Evolutionary conservation across 225 moss, liverwort and hornwort genomes (phyloP), one percentile per base, ranked within the genome.

Genomic region (Thuidium tamariscinum): DNA sequence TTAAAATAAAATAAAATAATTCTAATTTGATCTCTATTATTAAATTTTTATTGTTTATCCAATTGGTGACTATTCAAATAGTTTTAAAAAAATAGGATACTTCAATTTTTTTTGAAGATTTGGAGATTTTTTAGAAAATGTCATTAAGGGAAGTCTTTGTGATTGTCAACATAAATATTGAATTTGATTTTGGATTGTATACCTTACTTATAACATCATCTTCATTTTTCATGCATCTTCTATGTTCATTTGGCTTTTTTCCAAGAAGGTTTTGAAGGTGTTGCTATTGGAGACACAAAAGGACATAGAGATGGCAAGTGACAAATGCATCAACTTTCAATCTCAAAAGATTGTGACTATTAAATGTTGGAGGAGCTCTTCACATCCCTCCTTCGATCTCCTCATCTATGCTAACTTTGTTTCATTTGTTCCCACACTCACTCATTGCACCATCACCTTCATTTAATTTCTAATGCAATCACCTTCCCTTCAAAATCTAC

Each of bases 101-200:
- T 7, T 48, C 2, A 11, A 32, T 3, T 52, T 74, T 0, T 74
- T 74, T 51, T 52, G 1, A n/a, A 51, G 20, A 34, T 21, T 22
- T 21, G 1, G 2, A 8, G 1, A 20, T 7, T 32, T 22, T 5
- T 8, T 22, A 34, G 2, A 8, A 5, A 13, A 21, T 34, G 2
- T 51, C 13, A 34, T 74, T 3, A 13, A 5, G 1, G 8, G 3
- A 34, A 11, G 13, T 34, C 13, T 51, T 49, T 49, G 4, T 12
- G 4, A 74, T 4, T 73, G 18, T 13, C 5, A 49, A 7, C 2
- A 8, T 0, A 0, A 13, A 2, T 0, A 21, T 0, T 0, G 0
- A 5, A 2, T 5, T 74, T 74, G 8, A 4, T 51, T 74, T 74
- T 22, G 4, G 7, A 0, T 52, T n/a, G n/a, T 74, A 2, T 74